Conservation (phyloP, 208 protist species). For the Crithidia sp. region DNA sequence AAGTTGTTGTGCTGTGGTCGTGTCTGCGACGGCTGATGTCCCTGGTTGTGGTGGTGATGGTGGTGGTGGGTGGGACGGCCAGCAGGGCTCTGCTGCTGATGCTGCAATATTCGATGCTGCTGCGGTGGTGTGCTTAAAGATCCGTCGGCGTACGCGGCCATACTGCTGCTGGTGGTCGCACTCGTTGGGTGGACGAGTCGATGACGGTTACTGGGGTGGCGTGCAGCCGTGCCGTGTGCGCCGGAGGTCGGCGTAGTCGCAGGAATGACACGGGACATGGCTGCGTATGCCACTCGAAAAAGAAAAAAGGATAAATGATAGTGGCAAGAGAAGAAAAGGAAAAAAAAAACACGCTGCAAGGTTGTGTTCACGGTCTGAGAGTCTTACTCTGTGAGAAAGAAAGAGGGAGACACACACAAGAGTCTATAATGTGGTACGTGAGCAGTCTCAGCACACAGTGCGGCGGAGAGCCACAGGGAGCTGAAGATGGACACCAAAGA, state of each 20-base stretch:
- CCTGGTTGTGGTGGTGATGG: slow-evolving; percentile 12
- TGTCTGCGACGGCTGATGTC: not conserved
- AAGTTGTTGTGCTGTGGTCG: too few relatives aligned
- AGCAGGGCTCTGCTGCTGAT: not conserved
- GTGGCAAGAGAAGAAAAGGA: not conserved
- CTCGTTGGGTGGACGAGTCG: too few relatives aligned
- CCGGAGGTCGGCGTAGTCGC: too few relatives aligned
- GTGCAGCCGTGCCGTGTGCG: too few relatives aligned
- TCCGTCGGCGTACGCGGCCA: too few relatives aligned
- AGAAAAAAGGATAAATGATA: not conserved
- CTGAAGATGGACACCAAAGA: not conserved
- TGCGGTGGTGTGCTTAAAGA: too few relatives aligned
- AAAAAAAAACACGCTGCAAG: not conserved
- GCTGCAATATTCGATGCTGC: not conserved
- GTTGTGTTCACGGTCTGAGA: not conserved
- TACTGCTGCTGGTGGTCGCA: too few relatives aligned
- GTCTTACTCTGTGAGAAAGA: not conserved
- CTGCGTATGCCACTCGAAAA: too few relatives aligned
- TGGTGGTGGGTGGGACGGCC: not conserved
- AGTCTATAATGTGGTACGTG: not conserved
- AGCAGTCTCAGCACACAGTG: too few relatives aligned
- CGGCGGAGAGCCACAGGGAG: too few relatives aligned
- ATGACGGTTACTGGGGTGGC: too few relatives aligned
- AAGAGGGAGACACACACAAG: not conserved
- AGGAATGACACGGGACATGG: too few relatives aligned